phyloP scores from a whole-genome alignment of 768 basidiomycete genomes.

The Phlebiopsis flavidoalba region DNA sequence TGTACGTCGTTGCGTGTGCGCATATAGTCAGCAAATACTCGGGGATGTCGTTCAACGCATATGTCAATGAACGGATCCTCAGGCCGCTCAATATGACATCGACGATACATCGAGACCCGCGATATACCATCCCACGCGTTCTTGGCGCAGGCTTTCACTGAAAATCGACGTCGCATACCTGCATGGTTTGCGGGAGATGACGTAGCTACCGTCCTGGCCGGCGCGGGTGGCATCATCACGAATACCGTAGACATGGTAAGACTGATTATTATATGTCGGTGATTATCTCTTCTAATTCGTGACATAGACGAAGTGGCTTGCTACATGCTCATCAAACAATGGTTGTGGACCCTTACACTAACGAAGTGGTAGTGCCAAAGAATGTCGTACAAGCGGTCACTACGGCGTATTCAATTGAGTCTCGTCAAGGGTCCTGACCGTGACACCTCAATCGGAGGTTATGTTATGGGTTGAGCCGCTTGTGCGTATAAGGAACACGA shows the following conservation, averaged over 20 bases:
- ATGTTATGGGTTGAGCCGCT: slow-evolving; percentile 39
- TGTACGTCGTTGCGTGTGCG: slow-evolving; percentile 29
- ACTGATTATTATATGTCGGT: neutral
- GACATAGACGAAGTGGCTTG: slow-evolving; percentile 30
- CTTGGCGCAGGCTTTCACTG: slow-evolving; percentile 29
- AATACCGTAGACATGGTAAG: slow-evolving; percentile 38
- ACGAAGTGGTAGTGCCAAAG: slow-evolving; percentile 29
- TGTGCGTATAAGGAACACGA: slow-evolving; percentile 36
- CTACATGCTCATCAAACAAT: slow-evolving; percentile 27
- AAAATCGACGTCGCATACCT: slow-evolving; percentile 29
- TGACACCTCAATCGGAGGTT: slow-evolving; percentile 28
- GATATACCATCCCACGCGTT: slow-evolving; percentile 28
- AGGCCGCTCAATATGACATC: slow-evolving; percentile 33
- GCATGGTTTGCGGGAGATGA: slow-evolving; percentile 25
- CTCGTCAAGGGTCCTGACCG: slow-evolving; percentile 6
- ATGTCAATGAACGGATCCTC: slow-evolving; percentile 37
- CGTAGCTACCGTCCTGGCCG: slow-evolving; percentile 24
- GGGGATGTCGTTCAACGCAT: slow-evolving; percentile 29
- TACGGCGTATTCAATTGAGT: slow-evolving; percentile 24
- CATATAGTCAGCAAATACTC: slow-evolving; percentile 31
- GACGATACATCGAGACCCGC: slow-evolving; percentile 30
- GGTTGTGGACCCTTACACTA: slow-evolving; percentile 28
- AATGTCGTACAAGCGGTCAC: slow-evolving; percentile 27
- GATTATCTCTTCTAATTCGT: neutral
- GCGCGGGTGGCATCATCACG: slow-evolving; percentile 41